These are phyloP conservation scores for Chloropicon primus DNA, from an alignment of 139 green algal species.

Conservation along the genomic window DNA sequence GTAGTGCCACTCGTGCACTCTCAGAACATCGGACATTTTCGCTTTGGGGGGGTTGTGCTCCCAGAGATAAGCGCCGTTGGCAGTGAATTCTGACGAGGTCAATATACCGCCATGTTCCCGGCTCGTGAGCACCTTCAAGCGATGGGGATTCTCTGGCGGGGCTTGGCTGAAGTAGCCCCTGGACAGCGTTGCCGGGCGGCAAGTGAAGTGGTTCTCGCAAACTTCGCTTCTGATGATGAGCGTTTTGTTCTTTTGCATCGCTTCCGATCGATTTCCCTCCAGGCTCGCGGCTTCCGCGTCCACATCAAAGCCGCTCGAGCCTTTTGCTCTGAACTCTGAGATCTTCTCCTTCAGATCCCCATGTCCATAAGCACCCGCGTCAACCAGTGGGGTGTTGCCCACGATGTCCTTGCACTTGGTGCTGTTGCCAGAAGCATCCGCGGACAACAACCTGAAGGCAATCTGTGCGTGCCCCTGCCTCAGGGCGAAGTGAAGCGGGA, in stretches of 20 bases:
- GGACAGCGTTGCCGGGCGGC: neutral
- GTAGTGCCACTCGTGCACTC: slow-evolving; percentile 74
- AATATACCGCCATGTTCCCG: slow-evolving; percentile 37
- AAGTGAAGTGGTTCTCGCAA: neutral
- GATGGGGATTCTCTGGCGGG: slow-evolving; percentile 72
- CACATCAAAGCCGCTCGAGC: neutral
- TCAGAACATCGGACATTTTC: neutral
- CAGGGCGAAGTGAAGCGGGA: neutral
- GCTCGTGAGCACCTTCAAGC: slow-evolving; percentile 46
- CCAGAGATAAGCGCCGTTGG: neutral
- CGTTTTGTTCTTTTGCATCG: neutral
- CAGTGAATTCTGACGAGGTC: slow-evolving; percentile 31
- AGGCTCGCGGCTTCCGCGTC: neutral
- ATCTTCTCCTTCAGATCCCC: neutral
- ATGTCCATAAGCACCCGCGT: neutral
- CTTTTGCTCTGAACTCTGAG: neutral
- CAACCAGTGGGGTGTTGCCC: neutral
- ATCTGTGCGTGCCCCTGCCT: neutral
- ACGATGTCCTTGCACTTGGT: neutral
- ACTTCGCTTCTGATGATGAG: neutral
- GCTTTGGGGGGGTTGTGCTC: neutral
- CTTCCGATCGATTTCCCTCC: neutral
- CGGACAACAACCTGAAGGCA: neutral
- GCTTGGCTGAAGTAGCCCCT: neutral
- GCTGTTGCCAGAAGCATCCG: neutral